Base-by-base conservation (phyloP, 2,329 filamentous ascomycete species). In the Verticillium albo-atrum region DNA sequence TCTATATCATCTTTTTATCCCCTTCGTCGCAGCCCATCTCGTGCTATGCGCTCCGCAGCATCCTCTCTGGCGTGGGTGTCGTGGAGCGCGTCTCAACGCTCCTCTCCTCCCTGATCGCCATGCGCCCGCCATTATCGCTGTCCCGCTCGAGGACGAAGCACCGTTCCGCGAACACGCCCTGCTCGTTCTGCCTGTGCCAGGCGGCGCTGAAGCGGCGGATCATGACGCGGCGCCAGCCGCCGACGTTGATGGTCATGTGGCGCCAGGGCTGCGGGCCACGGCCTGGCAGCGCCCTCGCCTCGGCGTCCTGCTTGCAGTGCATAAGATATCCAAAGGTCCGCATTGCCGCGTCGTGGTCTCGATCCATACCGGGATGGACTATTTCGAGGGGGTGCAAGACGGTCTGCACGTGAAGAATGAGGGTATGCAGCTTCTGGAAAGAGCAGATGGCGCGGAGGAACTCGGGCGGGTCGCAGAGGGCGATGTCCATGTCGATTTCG, bases 401-500 rank as follows among this genome's bases (percentile, higher is more conserved):
- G 0, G 79, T 82, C 66, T 74, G 79, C 14, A 79, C 74, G 60
- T 82, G 77, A 15, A 82, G 62, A 0, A 71, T 75, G 23, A 82
- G 68, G 0, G 71, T 74, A 42, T 74, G 67, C 15, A 82, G 70
- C 7, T 64, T 65, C 4, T 70, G 72, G 57, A 82, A 81, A 3
- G 60, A 62, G 64, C 73, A 74, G 1, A 80, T 62, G 4, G 72
- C 71, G 5, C 63, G 61, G 6, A 82, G 68, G 61, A 81, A 79
- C 9, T 66, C 61, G 0, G 62, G 34, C 6, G 72, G 68, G n/a
- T 75, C 72, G 61, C 72, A 74, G 10, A 69, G 58, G 3, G 65
- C 65, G n/a, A 66, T 63, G 60, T 82, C 79, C 71, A 81, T 74
- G 65, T 82, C 80, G 10, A 82, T 62, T 66, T 82, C 79, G 5